phyloP scores from a whole-genome alignment of 1,139 yeast genomes.

The Zygosaccharomyces pseudobailii region DNA sequence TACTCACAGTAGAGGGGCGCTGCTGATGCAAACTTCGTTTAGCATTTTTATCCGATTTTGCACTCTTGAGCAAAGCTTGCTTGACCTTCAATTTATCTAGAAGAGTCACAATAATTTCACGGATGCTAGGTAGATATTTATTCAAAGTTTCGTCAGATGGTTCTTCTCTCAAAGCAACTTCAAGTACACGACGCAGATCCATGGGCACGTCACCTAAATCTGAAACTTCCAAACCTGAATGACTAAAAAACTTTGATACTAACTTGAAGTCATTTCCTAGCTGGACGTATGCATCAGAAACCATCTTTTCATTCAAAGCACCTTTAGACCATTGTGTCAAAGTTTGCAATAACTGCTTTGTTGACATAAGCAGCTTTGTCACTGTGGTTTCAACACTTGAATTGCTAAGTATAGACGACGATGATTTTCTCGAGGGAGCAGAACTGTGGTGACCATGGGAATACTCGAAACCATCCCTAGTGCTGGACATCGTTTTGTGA shows the following conservation, averaged over 20 bases:
- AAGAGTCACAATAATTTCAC: constrained; percentile 79
- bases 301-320: constrained; percentile 73
- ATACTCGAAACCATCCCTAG: constrained; percentile 2
- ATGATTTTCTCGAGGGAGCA: constrained; percentile 8
- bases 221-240: constrained; percentile 62
- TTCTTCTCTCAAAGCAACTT: constrained; percentile 78
- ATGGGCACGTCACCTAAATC: constrained; percentile 79
- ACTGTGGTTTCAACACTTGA: constrained; percentile 79
- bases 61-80: constrained; percentile 48
- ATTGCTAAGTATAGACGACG: constrained; percentile 15
- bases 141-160: constrained; percentile 85
- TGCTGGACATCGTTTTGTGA: constrained; percentile 3
- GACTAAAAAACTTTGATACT: constrained; percentile 68
- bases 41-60: constrained; percentile 22
- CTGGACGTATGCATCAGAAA: constrained; percentile 86
- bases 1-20: constrained; percentile 12
- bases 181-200: constrained; percentile 67
- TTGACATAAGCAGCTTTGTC: constrained; percentile 76
- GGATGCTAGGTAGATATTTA: constrained; percentile 72
- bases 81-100: constrained; percentile 77
- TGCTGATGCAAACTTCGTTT: constrained; percentile 12
- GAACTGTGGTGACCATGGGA: constrained; percentile 3
- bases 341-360: constrained; percentile 79
- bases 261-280: constrained; percentile 91
- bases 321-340: constrained; percentile 88